A percentile compares a stretch with the other conserved stretches of the same genome.
These are phyloP conservation scores for Aspergillus bombycis DNA, from an alignment of 2,329 filamentous ascomycete genomes.

Conservation along the genomic window DNA sequence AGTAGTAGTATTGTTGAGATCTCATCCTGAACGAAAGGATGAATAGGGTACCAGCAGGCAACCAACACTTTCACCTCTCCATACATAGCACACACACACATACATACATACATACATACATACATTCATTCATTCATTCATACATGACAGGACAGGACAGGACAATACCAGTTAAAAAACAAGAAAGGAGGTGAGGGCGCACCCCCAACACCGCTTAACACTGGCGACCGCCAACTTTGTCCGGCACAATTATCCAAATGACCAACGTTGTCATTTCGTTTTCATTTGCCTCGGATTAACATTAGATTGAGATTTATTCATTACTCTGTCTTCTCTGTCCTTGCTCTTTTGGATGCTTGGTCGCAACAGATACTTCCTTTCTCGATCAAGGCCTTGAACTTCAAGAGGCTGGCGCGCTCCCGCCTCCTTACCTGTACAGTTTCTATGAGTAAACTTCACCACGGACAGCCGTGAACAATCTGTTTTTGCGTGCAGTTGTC, in stretches of 20 bases:
- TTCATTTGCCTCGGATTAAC: no score
- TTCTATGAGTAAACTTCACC: not conserved
- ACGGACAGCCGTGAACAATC: not conserved
- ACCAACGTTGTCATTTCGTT: no score
- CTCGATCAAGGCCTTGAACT: not conserved
- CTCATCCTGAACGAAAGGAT: constrained; percentile 4
- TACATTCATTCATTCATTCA: no score
- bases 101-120: no score
- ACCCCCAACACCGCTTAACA: constrained; percentile 1
- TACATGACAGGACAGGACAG: not conserved
- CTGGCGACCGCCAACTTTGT: constrained; percentile 13
- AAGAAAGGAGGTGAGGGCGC: constrained; percentile 11
- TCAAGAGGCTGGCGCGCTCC: not conserved
- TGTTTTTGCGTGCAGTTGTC: not conserved
- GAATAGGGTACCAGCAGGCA: constrained; percentile 5
- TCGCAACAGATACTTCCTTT: not conserved
- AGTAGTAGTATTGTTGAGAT: not conserved
- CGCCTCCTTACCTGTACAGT: no score
- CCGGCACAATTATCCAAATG: not conserved
- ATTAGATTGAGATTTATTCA: not conserved
- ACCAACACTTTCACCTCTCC: not conserved
- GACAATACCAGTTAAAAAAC: not conserved
- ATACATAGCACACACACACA: no score
- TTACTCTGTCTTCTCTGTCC: not conserved
- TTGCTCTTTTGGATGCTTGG: not conserved